Conservation (phyloP, 345 rosid genomes). For the Limnanthes douglasii region DNA sequence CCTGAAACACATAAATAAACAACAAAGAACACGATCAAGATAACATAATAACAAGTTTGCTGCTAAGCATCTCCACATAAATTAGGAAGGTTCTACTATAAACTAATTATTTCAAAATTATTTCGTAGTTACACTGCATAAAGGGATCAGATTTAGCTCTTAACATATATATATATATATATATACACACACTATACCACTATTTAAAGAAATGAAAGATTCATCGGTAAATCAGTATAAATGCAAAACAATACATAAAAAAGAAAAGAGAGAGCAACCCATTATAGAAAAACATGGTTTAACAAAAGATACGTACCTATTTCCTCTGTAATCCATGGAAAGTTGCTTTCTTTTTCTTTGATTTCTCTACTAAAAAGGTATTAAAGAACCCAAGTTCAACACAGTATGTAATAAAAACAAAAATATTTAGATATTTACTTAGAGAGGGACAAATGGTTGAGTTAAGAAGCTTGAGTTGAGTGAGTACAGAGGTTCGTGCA, state of each 20-base stretch:
- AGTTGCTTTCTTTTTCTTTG: conserved; percentile 6
- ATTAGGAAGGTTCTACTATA: no score
- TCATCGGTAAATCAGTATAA: no score
- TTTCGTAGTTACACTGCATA: neutral
- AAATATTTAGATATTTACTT: neutral
- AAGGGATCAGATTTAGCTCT: neutral
- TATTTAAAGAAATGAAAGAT: no score
- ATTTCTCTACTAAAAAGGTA: neutral
- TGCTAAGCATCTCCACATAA: no score
- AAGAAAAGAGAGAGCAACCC: conserved; percentile 8
- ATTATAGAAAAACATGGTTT: conserved; percentile 4
- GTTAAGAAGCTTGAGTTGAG: neutral
- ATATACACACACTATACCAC: no score
- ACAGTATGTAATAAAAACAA: neutral
- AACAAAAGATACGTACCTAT: conserved; percentile 17
- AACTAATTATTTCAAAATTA: neutral
- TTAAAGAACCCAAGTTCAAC: no score
- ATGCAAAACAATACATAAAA: neutral
- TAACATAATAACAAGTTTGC: no score
- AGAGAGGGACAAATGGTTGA: neutral
- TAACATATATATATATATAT: no score
- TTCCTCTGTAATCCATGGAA: conserved; percentile 15
- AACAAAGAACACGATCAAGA: neutral
- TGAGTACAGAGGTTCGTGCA: neutral
- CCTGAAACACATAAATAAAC: conserved; percentile 16